Evolutionary conservation across 331 rosid species (phyloP), one percentile per base, ranked within the genome.

Genomic region (Phaseolus coccineus): DNA sequence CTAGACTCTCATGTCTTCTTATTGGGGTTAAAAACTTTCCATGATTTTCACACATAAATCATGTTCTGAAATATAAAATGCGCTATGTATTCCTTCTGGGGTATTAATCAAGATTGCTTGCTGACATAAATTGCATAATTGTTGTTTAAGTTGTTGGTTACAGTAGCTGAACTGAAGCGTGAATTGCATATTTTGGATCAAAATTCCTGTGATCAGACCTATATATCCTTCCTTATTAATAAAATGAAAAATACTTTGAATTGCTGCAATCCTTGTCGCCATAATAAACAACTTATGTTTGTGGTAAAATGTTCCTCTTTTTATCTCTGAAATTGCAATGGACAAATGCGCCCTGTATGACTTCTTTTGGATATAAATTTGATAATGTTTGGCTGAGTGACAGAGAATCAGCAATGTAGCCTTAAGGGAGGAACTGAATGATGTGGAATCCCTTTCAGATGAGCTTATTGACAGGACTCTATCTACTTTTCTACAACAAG

Each of bases 401-500:
- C 90, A 93, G 98, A 91, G 87, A 86, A 53, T 93, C 74, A 88
- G 82, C 75, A 83, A 91, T 71, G 78, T 61, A 71, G 69, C 78
- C 12, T 81, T 91, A 84, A 89, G 97, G 81, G 87, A 87, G 42
- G 82, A 89, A 78, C 92, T 93, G 22, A 71, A 83, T 77, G 77
- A 87, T 70, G 37, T 86, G 69, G 91, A 91, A n/a, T 75, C 82
- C 3, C 88, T 93, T 55, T 66, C 92, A 5, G 93, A 84, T 81
- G 95, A 89, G 61, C 68, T 78, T 76, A 88, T 93, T 79, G 95
- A 82, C 82, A 53, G 39, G 51, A 79, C 87, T 14, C 71, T 93
- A 31, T 80, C 87, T 46, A 77, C 76, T 15, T 93, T 93, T 69
- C 62, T 93, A 56, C 84, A 84, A 74, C 92, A 93, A 88, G 97